phyloP scores from a whole-genome alignment of 495 filamentous ascomycete species.

The Rhypophila decipiens region DNA sequence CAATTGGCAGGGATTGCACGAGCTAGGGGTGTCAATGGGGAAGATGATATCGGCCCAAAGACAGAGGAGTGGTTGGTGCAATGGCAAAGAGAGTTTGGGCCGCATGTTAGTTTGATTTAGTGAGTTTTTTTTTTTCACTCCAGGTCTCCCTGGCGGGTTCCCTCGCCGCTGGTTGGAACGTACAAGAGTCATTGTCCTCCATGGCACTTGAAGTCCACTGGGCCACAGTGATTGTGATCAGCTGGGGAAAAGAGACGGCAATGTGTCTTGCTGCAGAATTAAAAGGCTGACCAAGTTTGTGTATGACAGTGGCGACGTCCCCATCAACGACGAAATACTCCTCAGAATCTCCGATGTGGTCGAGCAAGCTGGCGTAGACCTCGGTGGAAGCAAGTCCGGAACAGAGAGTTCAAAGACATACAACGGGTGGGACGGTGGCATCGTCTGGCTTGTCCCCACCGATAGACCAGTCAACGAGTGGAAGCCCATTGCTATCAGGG shows the following conservation, averaged over 20 bases:
- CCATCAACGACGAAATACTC: not conserved
- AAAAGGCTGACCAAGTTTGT: too few species aligned
- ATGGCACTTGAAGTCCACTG: too few species aligned
- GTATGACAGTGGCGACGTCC: too few species aligned
- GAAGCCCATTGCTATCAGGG: conserved; percentile 23
- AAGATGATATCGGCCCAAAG: conserved; percentile 6
- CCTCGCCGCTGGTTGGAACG: not conserved
- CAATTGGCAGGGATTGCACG: conserved; percentile 16
- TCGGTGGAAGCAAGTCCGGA: conserved; percentile 1
- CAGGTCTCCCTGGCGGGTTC: too few species aligned
- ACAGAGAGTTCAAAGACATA: not conserved
- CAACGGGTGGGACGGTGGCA: conserved; percentile 24
- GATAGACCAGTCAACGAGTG: conserved; percentile 21
- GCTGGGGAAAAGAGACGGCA: too few species aligned
- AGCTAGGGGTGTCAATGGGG: conserved; percentile 15
- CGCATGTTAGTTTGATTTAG: conserved; percentile 29
- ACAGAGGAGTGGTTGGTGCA: conserved; percentile 19
- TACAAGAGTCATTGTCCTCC: not conserved
- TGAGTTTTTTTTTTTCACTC: too few species aligned
- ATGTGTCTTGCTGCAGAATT: too few species aligned
- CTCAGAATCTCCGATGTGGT: conserved; percentile 4
- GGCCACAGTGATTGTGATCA: too few species aligned
- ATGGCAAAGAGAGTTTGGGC: conserved; percentile 20
- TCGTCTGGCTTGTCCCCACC: conserved; percentile 26
- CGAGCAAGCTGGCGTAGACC: conserved; percentile 14